Evolutionary conservation across 192 early-diverging fungal species (phyloP).

Genomic region (Coemansia umbellata): DNA sequence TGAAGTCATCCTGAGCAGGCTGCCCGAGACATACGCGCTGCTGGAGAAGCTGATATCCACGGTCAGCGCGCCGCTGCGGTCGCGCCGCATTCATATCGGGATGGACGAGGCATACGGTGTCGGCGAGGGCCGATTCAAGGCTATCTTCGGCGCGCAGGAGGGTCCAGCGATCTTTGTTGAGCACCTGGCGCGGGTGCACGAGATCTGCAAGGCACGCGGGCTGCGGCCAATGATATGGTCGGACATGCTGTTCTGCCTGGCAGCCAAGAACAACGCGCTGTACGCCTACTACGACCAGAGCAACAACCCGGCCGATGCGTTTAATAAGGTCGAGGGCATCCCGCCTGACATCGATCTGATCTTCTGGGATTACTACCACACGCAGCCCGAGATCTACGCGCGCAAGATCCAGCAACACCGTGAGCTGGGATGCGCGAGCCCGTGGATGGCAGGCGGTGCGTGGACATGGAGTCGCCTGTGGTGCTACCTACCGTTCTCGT

Average conservation of each 20-base stretch:
- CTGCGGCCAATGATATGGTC: conserved; percentile 85
- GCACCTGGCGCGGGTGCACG: conserved; percentile 68
- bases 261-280: conserved; percentile 77
- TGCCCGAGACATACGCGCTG: conserved; percentile 75
- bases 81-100: conserved; percentile 80
- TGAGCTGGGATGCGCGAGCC: conserved; percentile 69
- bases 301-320: conserved; percentile 57
- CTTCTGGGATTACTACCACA: conserved; percentile 91
- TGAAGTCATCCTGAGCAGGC: conserved; percentile 70
- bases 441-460: conserved; percentile 77
- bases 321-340: conserved; percentile 48
- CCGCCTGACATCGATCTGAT: conserved; percentile 67
- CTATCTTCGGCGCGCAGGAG: conserved; percentile 72
- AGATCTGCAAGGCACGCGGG: conserved; percentile 60
- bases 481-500: conserved; percentile 76
- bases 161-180: conserved; percentile 69
- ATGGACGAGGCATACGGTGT: conserved; percentile 88
- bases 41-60: conserved; percentile 70
- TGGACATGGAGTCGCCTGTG: conserved; percentile 88
- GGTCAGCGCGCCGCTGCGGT: conserved; percentile 64
- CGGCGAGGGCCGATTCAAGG: conserved; percentile 76
- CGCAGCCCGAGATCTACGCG: conserved; percentile 62
- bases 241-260: conserved; percentile 66
- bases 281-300: conserved; percentile 76
- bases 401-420: conserved; percentile 79